Evolutionary conservation across 768 basidiomycete species (phyloP).

Genomic region (Leccinum sublutescens): DNA sequence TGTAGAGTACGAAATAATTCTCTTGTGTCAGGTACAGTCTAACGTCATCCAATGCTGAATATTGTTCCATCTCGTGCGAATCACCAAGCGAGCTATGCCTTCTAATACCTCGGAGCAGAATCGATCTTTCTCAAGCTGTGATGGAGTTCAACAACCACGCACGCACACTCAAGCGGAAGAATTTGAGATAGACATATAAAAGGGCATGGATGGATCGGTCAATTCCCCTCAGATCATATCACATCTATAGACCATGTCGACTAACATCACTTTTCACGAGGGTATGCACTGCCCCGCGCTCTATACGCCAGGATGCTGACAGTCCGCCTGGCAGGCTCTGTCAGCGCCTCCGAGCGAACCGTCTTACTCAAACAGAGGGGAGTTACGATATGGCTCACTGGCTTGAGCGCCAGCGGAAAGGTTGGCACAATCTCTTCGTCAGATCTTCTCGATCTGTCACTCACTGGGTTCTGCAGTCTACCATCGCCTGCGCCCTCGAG

Average conservation of each 20-base stretch:
- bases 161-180: background rate
- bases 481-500: conserved; percentile 95
- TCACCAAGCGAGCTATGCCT: background rate
- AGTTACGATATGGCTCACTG: conserved; percentile 94
- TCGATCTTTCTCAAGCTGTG: conserved; percentile 13
- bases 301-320: conserved; percentile 1
- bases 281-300: conserved; percentile 36
- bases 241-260: conserved; percentile 28
- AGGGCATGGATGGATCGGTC: background rate
- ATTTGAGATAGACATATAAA: conserved; percentile 9
- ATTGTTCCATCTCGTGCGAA: background rate
- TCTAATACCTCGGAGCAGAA: conserved; percentile 17
- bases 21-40: conserved; percentile 6
- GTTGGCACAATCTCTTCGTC: conserved; percentile 37
- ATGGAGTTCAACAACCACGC: background rate
- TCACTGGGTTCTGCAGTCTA: conserved; percentile 57
- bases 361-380: conserved; percentile 75
- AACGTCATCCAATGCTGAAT: background rate
- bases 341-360: conserved; percentile 64
- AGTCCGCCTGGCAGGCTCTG: conserved; percentile 55
- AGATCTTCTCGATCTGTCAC: background rate
- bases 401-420: conserved; percentile 94
- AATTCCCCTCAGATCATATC: background rate
- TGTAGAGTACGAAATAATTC: conserved; percentile 1
- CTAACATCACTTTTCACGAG: conserved; percentile 68